Evolutionary conservation across 805 yeast genomes (phyloP).

Genomic region (Teunomyces barrocoloradensis): DNA sequence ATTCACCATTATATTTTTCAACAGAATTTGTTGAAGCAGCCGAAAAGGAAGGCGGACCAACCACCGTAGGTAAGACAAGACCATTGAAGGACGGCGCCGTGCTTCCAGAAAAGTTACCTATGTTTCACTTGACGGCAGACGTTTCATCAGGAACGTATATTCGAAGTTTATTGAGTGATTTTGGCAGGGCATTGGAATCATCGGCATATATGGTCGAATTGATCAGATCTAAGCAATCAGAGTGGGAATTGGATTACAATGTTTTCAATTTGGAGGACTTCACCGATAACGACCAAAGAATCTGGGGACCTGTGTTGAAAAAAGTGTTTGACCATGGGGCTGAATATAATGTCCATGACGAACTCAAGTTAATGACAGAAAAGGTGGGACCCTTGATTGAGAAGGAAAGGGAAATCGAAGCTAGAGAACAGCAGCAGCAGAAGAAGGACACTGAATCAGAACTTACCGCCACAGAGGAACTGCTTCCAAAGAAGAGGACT

Average conservation of each 20-base stretch:
- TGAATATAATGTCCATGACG: slow-evolving; percentile 23
- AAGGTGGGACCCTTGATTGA: slow-evolving; percentile 7
- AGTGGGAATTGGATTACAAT: slow-evolving; percentile 73
- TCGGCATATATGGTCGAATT: slow-evolving; percentile 87
- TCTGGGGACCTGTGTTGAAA: slow-evolving; percentile 69
- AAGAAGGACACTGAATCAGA: slow-evolving; percentile 1
- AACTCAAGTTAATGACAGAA: slow-evolving; percentile 12
- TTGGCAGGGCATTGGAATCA: slow-evolving; percentile 76
- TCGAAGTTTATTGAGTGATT: slow-evolving; percentile 83
- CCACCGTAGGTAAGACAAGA: slow-evolving; percentile 37
- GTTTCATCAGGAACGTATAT: slow-evolving; percentile 97
- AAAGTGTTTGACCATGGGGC: slow-evolving; percentile 46
- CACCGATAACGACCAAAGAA: slow-evolving; percentile 52
- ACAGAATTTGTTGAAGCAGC: slow-evolving; percentile 48
- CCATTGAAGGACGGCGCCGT: slow-evolving; percentile 36
- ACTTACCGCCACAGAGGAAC: not conserved
- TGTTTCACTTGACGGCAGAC: slow-evolving; percentile 67
- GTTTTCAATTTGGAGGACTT: slow-evolving; percentile 70
- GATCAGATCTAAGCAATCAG: slow-evolving; percentile 71
- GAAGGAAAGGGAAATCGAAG: slow-evolving; percentile 7
- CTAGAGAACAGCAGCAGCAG: slow-evolving; percentile 5
- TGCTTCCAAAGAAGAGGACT: slow-evolving; percentile 17
- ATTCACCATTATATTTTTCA: slow-evolving; percentile 60
- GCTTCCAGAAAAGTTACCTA: slow-evolving; percentile 55
- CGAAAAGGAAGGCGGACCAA: slow-evolving; percentile 38